phyloP scores from a whole-genome alignment of 805 yeast genomes.

The Scheffersomyces coipomensis region DNA sequence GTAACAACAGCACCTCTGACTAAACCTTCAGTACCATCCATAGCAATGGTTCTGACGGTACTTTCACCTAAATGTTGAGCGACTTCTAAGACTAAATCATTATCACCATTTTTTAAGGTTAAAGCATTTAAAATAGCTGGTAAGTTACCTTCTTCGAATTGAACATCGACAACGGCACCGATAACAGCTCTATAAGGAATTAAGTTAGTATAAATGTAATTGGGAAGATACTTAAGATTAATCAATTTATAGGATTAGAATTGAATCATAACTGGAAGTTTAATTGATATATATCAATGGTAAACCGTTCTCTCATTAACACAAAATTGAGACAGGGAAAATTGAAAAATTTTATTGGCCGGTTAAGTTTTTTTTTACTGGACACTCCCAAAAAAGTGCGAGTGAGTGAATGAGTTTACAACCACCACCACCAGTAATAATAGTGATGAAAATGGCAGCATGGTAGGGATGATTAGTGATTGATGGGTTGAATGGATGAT shows the following conservation, averaged over 20 bases:
- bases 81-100: conserved; percentile 92
- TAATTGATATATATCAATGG: too few species aligned
- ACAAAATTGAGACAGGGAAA: not conserved
- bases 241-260: too few species aligned
- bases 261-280: too few species aligned
- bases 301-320: too few species aligned
- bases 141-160: conserved; percentile 94
- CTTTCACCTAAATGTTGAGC: conserved; percentile 99
- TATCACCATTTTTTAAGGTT: conserved; percentile 74
- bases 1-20: conserved; percentile 91
- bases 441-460: too few species aligned
- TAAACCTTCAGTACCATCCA: conserved; percentile 99
- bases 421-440: too few species aligned
- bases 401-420: too few species aligned
- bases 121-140: conserved; percentile 98
- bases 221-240: too few species aligned
- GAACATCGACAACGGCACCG: conserved; percentile 99
- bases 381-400: too few species aligned
- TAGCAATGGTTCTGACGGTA: conserved; percentile 99
- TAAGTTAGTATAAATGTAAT: conserved; percentile 34
- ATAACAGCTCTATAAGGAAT: conserved; percentile 72
- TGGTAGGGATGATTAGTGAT: too few species aligned
- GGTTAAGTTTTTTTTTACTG: not conserved
- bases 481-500: too few species aligned
- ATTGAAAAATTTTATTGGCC: conserved; percentile 1